Conservation (phyloP, 371 early-diverging fungal species). For the Mortierella sp. region DNA sequence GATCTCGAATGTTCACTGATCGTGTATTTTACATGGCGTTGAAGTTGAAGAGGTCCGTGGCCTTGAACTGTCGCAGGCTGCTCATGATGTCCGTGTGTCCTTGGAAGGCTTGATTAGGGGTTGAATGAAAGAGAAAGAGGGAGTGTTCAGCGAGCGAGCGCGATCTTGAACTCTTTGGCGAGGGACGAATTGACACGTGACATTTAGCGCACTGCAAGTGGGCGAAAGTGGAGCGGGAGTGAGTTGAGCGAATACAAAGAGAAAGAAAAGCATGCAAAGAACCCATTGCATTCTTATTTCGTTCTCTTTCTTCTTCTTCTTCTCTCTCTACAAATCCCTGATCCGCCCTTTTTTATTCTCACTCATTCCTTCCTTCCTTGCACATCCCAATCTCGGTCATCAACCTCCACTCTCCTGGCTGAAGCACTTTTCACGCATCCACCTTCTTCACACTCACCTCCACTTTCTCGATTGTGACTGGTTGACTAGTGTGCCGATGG, state of each 20-base stretch:
- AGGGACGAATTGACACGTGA: not conserved
- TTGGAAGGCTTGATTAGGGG: not conserved
- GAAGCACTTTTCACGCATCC: not conserved
- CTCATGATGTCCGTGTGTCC: constrained; percentile 66
- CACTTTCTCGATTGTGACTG: not conserved
- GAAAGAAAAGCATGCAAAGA: not conserved
- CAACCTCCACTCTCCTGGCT: not conserved
- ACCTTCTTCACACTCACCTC: not conserved
- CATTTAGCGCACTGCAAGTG: not conserved
- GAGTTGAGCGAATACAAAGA: not conserved
- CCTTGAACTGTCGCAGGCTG: constrained; percentile 77
- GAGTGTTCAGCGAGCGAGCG: not conserved
- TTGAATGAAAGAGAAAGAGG: not conserved
- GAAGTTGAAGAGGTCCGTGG: constrained; percentile 91
- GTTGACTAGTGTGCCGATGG: not conserved
- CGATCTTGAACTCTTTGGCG: not conserved
- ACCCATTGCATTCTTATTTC: not conserved
- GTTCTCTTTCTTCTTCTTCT: not conserved
- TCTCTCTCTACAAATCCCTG: no score
- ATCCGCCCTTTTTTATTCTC: not conserved
- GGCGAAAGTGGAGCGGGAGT: not conserved
- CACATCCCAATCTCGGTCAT: not conserved
- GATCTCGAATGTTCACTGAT: not conserved
- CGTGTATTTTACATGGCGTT: constrained; percentile 79
- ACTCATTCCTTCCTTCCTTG: not conserved